Evolutionary conservation across 768 basidiomycete genomes (phyloP), one percentile per base, ranked within the genome.

Genomic region (Bullera alba): DNA sequence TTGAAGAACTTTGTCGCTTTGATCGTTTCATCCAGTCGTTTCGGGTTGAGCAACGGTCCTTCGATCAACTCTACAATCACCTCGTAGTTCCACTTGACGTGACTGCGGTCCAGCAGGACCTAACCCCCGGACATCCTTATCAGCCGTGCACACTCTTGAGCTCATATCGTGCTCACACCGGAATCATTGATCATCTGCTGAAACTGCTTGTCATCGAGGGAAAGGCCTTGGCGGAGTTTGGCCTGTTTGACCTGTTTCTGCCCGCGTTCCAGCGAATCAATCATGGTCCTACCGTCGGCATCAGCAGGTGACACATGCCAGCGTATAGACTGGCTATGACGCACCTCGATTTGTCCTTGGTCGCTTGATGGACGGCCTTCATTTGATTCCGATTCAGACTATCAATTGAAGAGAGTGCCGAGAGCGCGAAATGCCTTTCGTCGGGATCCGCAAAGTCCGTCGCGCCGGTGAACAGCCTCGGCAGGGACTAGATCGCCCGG

Each of bases 201-300:
- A 73, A 97, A 99, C 3, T 85, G 80, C 69, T 79, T 84, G 71
- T 97, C 95, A 68, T 99, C 95, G 81, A 97, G 87, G 73, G 89
- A 86, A 80, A 95, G 82, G 53, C 84, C 86, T 66, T 86, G 79
- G 68, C 90, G 88, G 47, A 95, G 77, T 72, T 87, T 91, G 22
- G 81, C 83, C 61, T 90, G 86, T 61, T 95, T 89, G 2, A 92
- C 84, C 60, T 90, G 88, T 53, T 87, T 78, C 72, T 95, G 92
- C 12, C 87, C 87, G 39, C 90, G 79, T 26, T 86, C 81, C 27
- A 92, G 79, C 2, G 86, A 80, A 62, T 96, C 93, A 17, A 51
- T 48, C 15, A 17, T 48, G 16, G 17, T 29, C 42, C 34, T 16
- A 25, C 21, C 23, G 19, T 5, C 27, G 30, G 25, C 25, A 30